A percentile compares a stretch with the other conserved stretches of the same genome.
Conservation (phyloP, 2,329 filamentous ascomycete genomes). For the Botrytis fabae region DNA sequence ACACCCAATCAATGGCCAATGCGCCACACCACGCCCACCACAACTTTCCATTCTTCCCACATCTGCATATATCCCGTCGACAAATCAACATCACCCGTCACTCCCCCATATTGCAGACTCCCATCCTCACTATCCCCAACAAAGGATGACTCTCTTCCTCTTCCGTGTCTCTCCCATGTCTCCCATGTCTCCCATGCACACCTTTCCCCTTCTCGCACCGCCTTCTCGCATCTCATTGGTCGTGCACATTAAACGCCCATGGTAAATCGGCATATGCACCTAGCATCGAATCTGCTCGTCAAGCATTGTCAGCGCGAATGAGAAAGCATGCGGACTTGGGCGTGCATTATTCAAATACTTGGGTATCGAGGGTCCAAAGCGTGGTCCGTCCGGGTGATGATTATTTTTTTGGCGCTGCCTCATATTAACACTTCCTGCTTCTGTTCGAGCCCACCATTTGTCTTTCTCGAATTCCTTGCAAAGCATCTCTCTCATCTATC, state of each 20-base stretch:
- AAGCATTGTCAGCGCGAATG: constrained; percentile 14
- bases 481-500: not conserved
- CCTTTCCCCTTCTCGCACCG: not conserved
- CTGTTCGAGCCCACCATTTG: not conserved
- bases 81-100: not conserved
- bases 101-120: not conserved
- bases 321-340: not conserved
- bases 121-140: not conserved
- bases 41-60: not conserved
- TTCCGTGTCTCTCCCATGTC: not conserved
- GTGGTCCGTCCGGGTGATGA: not conserved
- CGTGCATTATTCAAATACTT: constrained; percentile 9
- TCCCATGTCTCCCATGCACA: constrained; percentile 1
- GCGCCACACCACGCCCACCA: not conserved
- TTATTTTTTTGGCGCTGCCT: not conserved
- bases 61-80: not conserved
- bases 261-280: not conserved
- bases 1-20: constrained; percentile 14
- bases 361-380: constrained; percentile 2
- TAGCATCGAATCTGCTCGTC: constrained; percentile 3
- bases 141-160: not conserved
- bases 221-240: not conserved
- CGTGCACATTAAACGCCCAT: constrained; percentile 7
- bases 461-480: no score
- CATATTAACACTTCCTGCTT: not conserved